These are phyloP conservation scores for Coniochaeta sp. DNA, from an alignment of 2,329 filamentous ascomycete genomes.

Conservation along the genomic window DNA sequence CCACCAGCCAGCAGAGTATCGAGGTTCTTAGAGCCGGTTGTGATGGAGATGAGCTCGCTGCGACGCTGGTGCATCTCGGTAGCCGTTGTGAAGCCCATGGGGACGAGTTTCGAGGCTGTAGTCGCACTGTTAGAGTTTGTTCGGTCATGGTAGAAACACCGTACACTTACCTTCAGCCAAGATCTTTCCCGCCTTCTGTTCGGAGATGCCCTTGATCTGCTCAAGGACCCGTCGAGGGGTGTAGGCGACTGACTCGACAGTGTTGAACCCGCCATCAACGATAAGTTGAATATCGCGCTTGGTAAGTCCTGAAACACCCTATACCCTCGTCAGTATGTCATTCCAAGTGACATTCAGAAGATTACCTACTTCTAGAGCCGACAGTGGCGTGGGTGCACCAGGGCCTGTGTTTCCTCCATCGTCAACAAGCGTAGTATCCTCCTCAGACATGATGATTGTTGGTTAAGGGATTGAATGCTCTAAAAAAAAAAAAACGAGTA, in stretches of 20 bases:
- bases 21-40: slow-evolving; percentile 94
- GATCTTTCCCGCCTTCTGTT: slow-evolving; percentile 91
- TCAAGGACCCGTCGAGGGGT: slow-evolving; percentile 77
- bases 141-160: not conserved
- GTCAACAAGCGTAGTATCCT: slow-evolving; percentile 37
- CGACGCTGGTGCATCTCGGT: slow-evolving; percentile 98
- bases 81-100: slow-evolving; percentile 97
- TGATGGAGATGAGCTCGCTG: slow-evolving; percentile 96
- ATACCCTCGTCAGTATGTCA: slow-evolving; percentile 1
- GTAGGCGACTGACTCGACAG: slow-evolving; percentile 92
- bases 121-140: slow-evolving; percentile 8
- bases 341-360: not conserved
- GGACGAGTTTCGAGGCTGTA: slow-evolving; percentile 85
- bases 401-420: slow-evolving; percentile 71
- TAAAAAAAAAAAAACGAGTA: not conserved
- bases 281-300: slow-evolving; percentile 92
- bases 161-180: slow-evolving; percentile 68
- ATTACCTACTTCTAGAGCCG: slow-evolving; percentile 68
- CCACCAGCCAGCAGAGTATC: slow-evolving; percentile 92
- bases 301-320: slow-evolving; percentile 87
- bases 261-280: slow-evolving; percentile 87
- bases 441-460: not conserved
- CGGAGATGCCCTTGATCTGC: slow-evolving; percentile 96
- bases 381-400: slow-evolving; percentile 86
- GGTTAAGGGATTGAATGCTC: not conserved